Evolutionary conservation across 2,329 filamentous ascomycete species (phyloP).

Genomic region (Rhynchosporium secalis): DNA sequence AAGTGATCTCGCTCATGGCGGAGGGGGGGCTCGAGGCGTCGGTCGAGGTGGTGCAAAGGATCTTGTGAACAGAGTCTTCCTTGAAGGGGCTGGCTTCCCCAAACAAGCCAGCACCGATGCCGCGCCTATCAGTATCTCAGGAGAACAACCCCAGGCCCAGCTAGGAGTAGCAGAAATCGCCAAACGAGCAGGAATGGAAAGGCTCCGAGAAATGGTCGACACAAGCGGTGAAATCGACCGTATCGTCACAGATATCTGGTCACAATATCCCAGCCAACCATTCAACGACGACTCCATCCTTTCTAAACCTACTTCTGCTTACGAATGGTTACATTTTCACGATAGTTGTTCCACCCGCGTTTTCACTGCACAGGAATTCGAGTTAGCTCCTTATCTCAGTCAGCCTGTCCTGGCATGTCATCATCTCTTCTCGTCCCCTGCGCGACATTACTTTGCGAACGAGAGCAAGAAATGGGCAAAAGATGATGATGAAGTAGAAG

Average conservation of each 20-base stretch:
- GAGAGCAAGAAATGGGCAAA: slow-evolving; percentile 48
- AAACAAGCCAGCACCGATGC: slow-evolving; percentile 38
- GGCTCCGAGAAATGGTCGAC: slow-evolving; percentile 73
- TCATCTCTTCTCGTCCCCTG: slow-evolving; percentile 77
- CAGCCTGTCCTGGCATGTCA: slow-evolving; percentile 89
- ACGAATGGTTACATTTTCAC: slow-evolving; percentile 96
- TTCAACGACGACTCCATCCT: slow-evolving; percentile 93
- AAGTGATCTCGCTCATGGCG: slow-evolving; percentile 66
- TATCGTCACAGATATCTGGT: slow-evolving; percentile 80
- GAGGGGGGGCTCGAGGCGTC: slow-evolving; percentile 68
- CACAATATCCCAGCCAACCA: slow-evolving; percentile 79
- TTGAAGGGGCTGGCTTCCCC: slow-evolving; percentile 72
- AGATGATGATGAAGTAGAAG: slow-evolving; percentile 44
- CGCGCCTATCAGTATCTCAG: slow-evolving; percentile 32
- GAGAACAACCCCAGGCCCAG: slow-evolving; percentile 50
- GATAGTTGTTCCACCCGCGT: slow-evolving; percentile 78
- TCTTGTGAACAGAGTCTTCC: slow-evolving; percentile 75
- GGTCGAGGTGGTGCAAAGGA: slow-evolving; percentile 73
- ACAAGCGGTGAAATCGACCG: slow-evolving; percentile 77
- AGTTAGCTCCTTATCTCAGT: slow-evolving; percentile 82
- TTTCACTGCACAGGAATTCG: slow-evolving; percentile 88
- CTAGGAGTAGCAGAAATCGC: slow-evolving; percentile 71
- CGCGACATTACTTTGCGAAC: slow-evolving; percentile 46
- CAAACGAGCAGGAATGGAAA: slow-evolving; percentile 71
- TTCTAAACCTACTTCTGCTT: slow-evolving; percentile 75